These are phyloP conservation scores for Phoma sp. DNA, from an alignment of 2,329 filamentous ascomycete genomes.

Conservation along the genomic window DNA sequence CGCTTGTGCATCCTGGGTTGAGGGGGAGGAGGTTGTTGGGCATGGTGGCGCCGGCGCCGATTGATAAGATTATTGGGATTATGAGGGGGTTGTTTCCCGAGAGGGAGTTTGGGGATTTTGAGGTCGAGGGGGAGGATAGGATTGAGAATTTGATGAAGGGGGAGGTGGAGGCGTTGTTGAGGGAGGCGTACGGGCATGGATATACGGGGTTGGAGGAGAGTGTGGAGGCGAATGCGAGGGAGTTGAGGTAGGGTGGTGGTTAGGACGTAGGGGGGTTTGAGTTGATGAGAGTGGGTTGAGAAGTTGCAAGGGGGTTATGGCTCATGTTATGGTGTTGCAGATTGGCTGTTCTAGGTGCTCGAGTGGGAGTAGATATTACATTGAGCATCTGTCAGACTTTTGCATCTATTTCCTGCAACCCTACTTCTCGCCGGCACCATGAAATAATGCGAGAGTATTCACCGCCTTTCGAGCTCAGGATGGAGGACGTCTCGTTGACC, in stretches of 20 bases:
- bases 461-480: conserved; percentile 8
- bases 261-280: no score
- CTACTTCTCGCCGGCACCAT: conserved; percentile 20
- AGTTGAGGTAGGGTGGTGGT: neutral
- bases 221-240: conserved; percentile 18
- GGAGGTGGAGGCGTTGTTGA: conserved; percentile 35
- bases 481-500: conserved; percentile 17
- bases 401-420: neutral
- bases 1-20: conserved; percentile 54
- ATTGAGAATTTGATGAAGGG: conserved; percentile 22
- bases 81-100: conserved; percentile 50
- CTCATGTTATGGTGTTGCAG: no score
- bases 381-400: no score
- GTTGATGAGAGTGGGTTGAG: no score
- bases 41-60: conserved; percentile 56
- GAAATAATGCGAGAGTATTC: conserved; percentile 1
- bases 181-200: conserved; percentile 34
- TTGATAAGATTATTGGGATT: conserved; percentile 52
- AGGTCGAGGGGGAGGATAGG: conserved; percentile 24
- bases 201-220: conserved; percentile 37
- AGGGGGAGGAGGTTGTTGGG: conserved; percentile 60
- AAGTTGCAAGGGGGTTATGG: no score
- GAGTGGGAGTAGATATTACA: no score
- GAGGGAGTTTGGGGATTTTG: conserved; percentile 39
- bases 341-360: no score